A percentile compares a stretch with the other conserved stretches of the same genome.
These are phyloP conservation scores for Fraxinus dipetala DNA, from an alignment of 305 asterid species.

Conservation along the genomic window DNA sequence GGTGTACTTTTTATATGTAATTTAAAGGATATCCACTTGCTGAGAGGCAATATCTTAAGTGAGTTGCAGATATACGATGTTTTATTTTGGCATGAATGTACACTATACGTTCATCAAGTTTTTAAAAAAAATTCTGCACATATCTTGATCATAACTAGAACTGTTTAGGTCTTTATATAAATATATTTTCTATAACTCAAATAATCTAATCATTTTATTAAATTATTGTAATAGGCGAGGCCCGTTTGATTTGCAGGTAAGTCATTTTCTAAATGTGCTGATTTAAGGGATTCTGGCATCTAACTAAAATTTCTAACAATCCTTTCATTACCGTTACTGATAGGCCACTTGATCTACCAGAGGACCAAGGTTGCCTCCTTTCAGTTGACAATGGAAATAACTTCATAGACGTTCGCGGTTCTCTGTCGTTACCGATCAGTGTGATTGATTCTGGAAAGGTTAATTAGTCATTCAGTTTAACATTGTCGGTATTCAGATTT, in stretches of 20 bases:
- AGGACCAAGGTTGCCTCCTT: constrained; percentile 47
- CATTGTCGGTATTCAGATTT: not conserved
- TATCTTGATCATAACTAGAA: not conserved
- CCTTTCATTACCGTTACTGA: constrained; percentile 11
- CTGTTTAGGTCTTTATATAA: not conserved
- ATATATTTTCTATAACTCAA: not conserved
- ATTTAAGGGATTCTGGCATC: not conserved
- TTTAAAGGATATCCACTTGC: constrained; percentile 7
- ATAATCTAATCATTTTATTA: constrained; percentile 24
- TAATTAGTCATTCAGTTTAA: constrained; percentile 5
- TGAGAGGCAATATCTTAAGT: not conserved
- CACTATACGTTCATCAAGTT: not conserved
- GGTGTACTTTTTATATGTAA: not conserved
- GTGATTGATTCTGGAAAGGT: constrained; percentile 65
- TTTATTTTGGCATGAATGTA: not conserved
- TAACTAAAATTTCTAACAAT: not conserved
- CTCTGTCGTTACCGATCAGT: constrained; percentile 53
- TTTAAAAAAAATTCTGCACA: not conserved
- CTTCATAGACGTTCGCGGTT: constrained; percentile 36
- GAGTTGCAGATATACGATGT: constrained; percentile 1
- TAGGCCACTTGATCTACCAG: constrained; percentile 59
- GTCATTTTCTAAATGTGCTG: constrained; percentile 8
- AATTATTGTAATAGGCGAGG: constrained; percentile 50
- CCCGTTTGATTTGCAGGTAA: constrained; percentile 71
- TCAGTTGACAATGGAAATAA: constrained; percentile 21